phyloP scores from a whole-genome alignment of 1,284 basidiomycete species.

The Stereum hirsutum region DNA sequence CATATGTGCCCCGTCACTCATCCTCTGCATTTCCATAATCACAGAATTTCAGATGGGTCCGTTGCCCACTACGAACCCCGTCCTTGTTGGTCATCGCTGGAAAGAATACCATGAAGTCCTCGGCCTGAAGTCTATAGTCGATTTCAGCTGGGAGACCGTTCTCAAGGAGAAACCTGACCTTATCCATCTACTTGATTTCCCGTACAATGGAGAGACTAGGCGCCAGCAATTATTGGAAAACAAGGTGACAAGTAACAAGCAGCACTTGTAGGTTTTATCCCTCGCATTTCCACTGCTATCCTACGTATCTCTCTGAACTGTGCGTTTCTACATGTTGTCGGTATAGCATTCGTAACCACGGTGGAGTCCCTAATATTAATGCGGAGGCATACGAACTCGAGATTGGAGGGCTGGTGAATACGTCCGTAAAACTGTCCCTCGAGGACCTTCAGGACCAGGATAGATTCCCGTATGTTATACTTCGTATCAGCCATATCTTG shows the following conservation, averaged over 20 bases:
- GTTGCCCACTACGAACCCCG: slow-evolving; percentile 41
- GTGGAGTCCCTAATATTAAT: slow-evolving; percentile 36
- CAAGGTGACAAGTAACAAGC: slow-evolving; percentile 36
- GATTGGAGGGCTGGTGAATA: slow-evolving; percentile 40
- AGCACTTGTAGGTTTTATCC: slow-evolving; percentile 37
- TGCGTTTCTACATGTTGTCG: neutral
- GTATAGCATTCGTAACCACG: slow-evolving; percentile 36
- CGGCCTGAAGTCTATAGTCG: slow-evolving; percentile 35
- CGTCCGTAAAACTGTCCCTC: slow-evolving; percentile 31
- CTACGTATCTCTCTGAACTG: neutral
- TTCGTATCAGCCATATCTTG: too few species aligned
- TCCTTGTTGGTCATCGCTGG: slow-evolving; percentile 43
- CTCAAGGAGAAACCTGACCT: slow-evolving; percentile 44
- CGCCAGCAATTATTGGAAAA: slow-evolving; percentile 30
- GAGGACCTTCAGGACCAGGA: slow-evolving; percentile 35
- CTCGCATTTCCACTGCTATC: too few species aligned
- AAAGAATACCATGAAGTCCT: slow-evolving; percentile 45
- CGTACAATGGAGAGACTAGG: slow-evolving; percentile 42
- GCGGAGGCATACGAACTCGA: slow-evolving; percentile 34
- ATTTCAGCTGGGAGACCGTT: slow-evolving; percentile 44
- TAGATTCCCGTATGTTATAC: slow-evolving; percentile 39
- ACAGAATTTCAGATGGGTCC: slow-evolving; percentile 44
- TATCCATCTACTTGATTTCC: slow-evolving; percentile 43
- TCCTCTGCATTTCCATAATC: too few species aligned
- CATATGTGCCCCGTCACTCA: too few species aligned